Percentiles rank a stretch among this genome's conserved stretches.
Conservation (phyloP, 129 eudicot species). For the Scalesia atractyloides region DNA sequence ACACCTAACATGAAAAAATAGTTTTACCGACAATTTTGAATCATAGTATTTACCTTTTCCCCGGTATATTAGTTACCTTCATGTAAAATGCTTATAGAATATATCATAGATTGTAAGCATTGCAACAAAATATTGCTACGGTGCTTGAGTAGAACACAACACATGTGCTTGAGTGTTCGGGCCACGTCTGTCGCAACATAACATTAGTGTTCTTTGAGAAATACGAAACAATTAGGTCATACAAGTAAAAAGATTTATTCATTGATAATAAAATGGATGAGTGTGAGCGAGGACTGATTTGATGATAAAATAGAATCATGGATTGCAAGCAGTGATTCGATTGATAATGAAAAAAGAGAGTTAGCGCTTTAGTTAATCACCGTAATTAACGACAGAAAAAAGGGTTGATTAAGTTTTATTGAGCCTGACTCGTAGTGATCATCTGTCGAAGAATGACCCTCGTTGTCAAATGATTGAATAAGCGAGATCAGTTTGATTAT, state of each 20-base stretch:
- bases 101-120: background rate
- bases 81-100: background rate
- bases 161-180: background rate
- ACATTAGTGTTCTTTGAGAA: no score
- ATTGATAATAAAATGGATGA: background rate
- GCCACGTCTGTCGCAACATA: no score
- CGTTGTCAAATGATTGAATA: no score
- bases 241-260: no score
- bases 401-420: no score
- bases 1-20: conserved; percentile 23
- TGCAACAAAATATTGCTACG: background rate
- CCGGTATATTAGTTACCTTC: background rate
- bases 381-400: no score
- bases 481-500: no score
- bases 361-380: no score
- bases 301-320: background rate
- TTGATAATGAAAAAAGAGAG: background rate
- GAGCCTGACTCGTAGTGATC: no score
- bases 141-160: background rate
- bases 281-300: background rate
- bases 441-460: no score
- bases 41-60: conserved; percentile 9
- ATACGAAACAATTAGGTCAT: no score
- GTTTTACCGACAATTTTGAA: conserved; percentile 21
- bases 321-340: background rate